Conservation (phyloP, 176 grass and related monocot species). For the Zea luxurians region DNA sequence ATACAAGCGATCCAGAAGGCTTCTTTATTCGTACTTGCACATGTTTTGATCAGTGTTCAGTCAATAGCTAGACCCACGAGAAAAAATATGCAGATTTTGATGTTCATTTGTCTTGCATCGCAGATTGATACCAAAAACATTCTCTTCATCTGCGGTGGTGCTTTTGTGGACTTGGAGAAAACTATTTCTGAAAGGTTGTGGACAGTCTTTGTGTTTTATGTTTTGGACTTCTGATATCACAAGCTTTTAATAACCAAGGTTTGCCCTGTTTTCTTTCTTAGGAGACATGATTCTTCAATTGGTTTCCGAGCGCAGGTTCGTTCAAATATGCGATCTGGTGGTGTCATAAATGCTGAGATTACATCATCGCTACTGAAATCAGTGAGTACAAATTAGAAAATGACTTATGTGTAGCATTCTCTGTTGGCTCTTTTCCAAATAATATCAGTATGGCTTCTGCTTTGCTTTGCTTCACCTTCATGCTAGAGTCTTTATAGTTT, state of each 20-base stretch:
- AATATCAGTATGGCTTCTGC: background rate
- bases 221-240: background rate
- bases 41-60: background rate
- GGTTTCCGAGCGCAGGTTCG: constrained; percentile 68
- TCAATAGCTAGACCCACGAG: background rate
- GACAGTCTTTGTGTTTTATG: background rate
- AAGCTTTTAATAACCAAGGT: constrained; percentile 9
- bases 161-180: constrained; percentile 80
- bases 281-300: constrained; percentile 79
- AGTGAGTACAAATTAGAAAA: constrained; percentile 44
- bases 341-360: constrained; percentile 53
- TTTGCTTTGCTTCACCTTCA: background rate
- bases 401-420: background rate
- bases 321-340: constrained; percentile 61
- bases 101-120: constrained; percentile 33
- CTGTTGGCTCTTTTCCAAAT: constrained; percentile 11
- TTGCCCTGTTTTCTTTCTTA: constrained; percentile 13
- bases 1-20: constrained; percentile 2
- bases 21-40: constrained; percentile 13
- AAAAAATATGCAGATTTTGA: background rate
- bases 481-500: constrained; percentile 3
- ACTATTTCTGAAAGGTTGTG: constrained; percentile 74
- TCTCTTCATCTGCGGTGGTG: constrained; percentile 78
- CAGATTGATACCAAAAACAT: constrained; percentile 86
- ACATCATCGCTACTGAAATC: constrained; percentile 71